Evolutionary conservation across 2,329 filamentous ascomycete genomes (phyloP), one percentile per base, ranked within the genome.

Genomic region (Atkinsonella texensis): DNA sequence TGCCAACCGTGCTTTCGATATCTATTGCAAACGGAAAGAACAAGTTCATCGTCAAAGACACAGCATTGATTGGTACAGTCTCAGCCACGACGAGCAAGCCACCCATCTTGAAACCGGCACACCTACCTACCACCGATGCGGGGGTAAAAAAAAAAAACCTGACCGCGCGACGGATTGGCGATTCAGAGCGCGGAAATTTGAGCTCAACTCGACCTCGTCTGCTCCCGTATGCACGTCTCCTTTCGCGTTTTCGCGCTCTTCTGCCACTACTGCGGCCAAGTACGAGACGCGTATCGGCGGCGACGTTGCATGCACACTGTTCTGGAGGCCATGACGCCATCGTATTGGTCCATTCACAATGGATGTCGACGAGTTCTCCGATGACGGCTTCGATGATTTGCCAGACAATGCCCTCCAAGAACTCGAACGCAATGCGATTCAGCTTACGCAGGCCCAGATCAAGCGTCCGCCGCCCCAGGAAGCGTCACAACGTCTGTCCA

Each of bases 361-460:
- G 68, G 66, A 69, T 53, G 52, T 68, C 68, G 79, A 82, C 68
- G 76, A 79, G 55, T 84, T 81, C 62, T 79, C 74, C 53, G 81
- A 84, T 62, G 81, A 83, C 61, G 80, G 74, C 54, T 72, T 85
- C 58, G 80, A 85, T 63, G 72, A 76, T 41, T 68, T 85, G 42
- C 77, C 80, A 56, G 71, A 75, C 55, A 74, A 75, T 55, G 71
- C 71, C 46, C 68, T 85, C 3, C 72, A 79, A 58, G 79, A 83
- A 61, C 76, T 85, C 55, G 82, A 85, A 61, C 75, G 77, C 59
- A 75, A 77, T 60, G 81, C 81, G 40, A 79, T 84, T 56, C 76
- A 77, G 57, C 74, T 74, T 57, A 84, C 81, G 4, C 79, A 82
- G 57, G 71, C 69, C 35, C 59, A 57, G 15, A 39, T 31, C 38